These are phyloP conservation scores for Chlamydomonas schloesseri DNA, from an alignment of 139 green algal species.

Conservation along the genomic window DNA sequence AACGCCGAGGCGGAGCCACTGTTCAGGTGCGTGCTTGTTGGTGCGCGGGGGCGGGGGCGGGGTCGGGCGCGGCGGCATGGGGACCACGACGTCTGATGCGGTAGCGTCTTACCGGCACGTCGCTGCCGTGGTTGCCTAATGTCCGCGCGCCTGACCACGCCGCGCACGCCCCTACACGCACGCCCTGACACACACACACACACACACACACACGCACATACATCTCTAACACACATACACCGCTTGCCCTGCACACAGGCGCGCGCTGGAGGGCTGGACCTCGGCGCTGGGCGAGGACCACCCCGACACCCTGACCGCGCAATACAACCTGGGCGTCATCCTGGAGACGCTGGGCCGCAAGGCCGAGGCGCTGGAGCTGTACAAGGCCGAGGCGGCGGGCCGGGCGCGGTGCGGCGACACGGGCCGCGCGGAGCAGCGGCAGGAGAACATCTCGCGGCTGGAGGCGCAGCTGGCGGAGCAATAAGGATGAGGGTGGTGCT, in stretches of 20 bases:
- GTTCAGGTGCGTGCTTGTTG: slow-evolving; percentile 7
- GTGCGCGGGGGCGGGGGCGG: too few relatives aligned
- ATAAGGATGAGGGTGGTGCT: background rate
- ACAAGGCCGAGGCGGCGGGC: background rate
- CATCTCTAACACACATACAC: too few relatives aligned
- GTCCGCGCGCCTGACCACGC: too few relatives aligned
- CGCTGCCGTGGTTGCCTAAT: too few relatives aligned
- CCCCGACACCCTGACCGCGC: slow-evolving; percentile 2
- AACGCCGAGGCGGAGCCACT: slow-evolving; percentile 20
- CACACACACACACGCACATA: too few relatives aligned
- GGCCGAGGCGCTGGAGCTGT: slow-evolving; percentile 20
- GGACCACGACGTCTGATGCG: too few relatives aligned
- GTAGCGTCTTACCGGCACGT: background rate
- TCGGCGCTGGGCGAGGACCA: background rate
- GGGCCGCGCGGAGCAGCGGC: background rate
- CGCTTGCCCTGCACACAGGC: too few relatives aligned
- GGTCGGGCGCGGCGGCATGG: too few relatives aligned
- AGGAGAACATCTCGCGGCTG: background rate
- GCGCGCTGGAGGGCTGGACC: slow-evolving; percentile 16
- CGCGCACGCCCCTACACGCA: too few relatives aligned
- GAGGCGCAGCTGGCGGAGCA: background rate
- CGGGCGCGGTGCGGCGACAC: background rate
- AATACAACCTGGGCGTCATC: slow-evolving; percentile 17
- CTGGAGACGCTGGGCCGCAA: slow-evolving; percentile 6
- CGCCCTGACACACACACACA: too few relatives aligned